Evolutionary conservation across 305 asterid genomes (phyloP), one percentile per base, ranked within the genome.

Genomic region (Fraxinus sp.): DNA sequence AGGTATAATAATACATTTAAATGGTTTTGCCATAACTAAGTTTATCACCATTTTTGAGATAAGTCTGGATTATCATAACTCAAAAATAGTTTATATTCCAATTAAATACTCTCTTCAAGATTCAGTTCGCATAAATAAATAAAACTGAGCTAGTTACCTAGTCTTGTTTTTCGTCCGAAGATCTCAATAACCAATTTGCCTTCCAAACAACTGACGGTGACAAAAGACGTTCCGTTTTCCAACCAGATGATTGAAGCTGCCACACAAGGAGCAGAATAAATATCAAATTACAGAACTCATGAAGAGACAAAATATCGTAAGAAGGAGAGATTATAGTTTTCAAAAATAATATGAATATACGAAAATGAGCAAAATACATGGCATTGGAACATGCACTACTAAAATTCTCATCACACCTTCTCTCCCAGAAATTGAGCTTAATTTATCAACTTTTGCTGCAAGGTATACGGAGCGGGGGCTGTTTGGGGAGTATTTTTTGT

Each of bases 141-240:
- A 22, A 22, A 32, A 5, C 35, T 1, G 36, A 7, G 70, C 66
- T 73, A 78, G 64, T 26, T 77, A 26, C 79, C 86, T 85, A 96
- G 76, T 96, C 98, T 24, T 85, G 59, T 84, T 94, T 94, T 39
- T 81, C 85, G 44, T 81, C 90, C 1, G 91, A 87, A 73, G 94
- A 83, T 76, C 74, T 81, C 68, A 72, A 72, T 70, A 84, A 77
- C 99, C 99, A 94, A 75, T 85, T 90, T 33, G 99, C 99, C 89
- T 92, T 94, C 99, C 99, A 96, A 74, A 90, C 90, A 74, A 96
- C 90, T 1, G 98, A 90, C 41, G 98, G 93, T 14, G 98, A 88
- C 70, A 91, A 81, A 66, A 96, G 97, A 13, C 98, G 97, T 78
- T 94, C 97, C 0, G 98, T 91, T 89, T 90, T 93, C 99, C 99